Evolutionary conservation across 768 basidiomycete species (phyloP), one percentile per base, ranked within the genome.

Genomic region (Russula sp.): DNA sequence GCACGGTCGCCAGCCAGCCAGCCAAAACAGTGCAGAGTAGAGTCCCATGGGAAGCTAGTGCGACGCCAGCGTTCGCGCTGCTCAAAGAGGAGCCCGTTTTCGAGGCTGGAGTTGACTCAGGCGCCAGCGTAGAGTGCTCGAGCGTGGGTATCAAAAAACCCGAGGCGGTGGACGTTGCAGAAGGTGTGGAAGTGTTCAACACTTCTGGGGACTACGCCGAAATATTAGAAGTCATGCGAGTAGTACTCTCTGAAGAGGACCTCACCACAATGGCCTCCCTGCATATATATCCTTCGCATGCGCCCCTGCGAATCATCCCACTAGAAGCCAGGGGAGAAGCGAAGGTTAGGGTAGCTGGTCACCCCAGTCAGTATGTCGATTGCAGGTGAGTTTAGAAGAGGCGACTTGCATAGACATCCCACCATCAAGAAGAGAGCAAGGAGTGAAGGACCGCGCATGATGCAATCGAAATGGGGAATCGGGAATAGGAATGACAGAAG

Each of bases 21-120:
- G 52, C 11, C 39, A 63, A 22, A 22, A 25, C 14, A 8, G n/a
- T 29, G 41, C 22, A 32, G 34, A 54, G 14, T 3, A 43, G 9
- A 11, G 41, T 25, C 5, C 35, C n/a, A 4, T 47, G 46, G 11
- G 41, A 43, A 34, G 58, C n/a, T 20, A 59, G 52, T 7, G 58
- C 46, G 16, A 55, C 58, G 46, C 62, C 58, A 54, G 57, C 52
- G 52, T 63, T 63, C 34, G 41, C 39, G 1, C 20, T 54, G 6
- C 20, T 48, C 20, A 8, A 49, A 6, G 16, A 6, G 5, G 50
- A 41, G 10, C 3, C 49, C 3, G 5, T 32, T 16, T 36, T 9
- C n/a, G 6, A 5, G 22, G 1, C 13, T 2, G 22, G 14, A 34
- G 6, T 25, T 34, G 61, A n/a, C 16, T 53, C 14, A 10, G 36